A percentile compares a stretch with the other conserved stretches of the same genome.
These are phyloP conservation scores for Periconia macrospinosa DNA, from an alignment of 2,329 filamentous ascomycete species.

Conservation along the genomic window DNA sequence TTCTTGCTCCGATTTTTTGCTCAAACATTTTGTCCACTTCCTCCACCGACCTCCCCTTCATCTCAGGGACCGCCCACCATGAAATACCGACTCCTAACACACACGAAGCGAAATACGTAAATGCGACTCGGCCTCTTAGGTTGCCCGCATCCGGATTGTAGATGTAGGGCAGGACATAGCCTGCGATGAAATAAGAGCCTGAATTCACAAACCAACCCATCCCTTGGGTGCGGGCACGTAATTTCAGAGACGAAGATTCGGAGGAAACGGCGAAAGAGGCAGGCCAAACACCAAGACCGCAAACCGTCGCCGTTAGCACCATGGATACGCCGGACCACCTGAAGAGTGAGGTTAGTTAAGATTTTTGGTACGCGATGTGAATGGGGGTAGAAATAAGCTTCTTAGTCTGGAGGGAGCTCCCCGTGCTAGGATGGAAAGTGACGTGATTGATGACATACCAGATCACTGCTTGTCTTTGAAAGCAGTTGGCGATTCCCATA, in stretches of 20 bases:
- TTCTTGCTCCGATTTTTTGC: constrained; percentile 14
- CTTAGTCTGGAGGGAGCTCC: not conserved
- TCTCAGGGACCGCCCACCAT: constrained; percentile 57
- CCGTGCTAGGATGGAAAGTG: not conserved
- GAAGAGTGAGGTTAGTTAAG: not conserved
- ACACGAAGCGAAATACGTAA: constrained; percentile 44
- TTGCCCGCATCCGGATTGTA: constrained; percentile 53
- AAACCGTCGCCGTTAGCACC: constrained; percentile 50
- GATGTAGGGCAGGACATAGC: constrained; percentile 54
- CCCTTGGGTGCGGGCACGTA: constrained; percentile 50
- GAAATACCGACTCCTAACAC: constrained; percentile 40
- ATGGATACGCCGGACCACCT: constrained; percentile 46
- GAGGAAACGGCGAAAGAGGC: constrained; percentile 47
- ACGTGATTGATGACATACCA: constrained; percentile 38
- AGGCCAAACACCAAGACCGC: constrained; percentile 50
- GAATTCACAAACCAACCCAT: constrained; percentile 49
- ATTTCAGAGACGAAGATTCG: constrained; percentile 49
- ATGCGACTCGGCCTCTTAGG: constrained; percentile 46
- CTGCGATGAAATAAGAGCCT: constrained; percentile 47
- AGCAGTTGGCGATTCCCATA: constrained; percentile 54
- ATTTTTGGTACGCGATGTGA: not conserved
- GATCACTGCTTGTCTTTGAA: constrained; percentile 39
- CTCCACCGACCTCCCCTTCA: constrained; percentile 51
- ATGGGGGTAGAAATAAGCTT: not conserved
- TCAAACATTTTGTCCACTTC: constrained; percentile 53